phyloP scores from a whole-genome alignment of 768 basidiomycete species.

The Omphalotus guepiniiformis region DNA sequence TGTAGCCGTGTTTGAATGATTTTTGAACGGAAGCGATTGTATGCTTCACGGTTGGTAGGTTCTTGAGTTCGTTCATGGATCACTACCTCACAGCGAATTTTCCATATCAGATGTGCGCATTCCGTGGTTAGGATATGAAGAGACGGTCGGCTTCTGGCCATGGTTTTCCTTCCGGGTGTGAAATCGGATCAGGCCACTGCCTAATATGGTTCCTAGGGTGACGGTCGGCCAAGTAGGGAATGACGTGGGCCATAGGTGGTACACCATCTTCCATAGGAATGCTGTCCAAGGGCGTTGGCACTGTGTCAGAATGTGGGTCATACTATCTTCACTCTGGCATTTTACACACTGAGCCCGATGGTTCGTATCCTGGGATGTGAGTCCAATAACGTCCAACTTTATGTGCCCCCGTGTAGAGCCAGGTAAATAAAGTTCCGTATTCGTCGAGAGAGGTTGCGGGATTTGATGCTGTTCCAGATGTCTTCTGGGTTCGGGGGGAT shows the following conservation, averaged over 20 bases:
- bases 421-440: slow-evolving; percentile 9
- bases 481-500: neutral
- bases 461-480: slow-evolving; percentile 10
- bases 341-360: slow-evolving; percentile 8
- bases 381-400: slow-evolving; percentile 11
- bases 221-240: neutral
- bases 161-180: no score
- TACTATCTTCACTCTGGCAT: slow-evolving; percentile 6
- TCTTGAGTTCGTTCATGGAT: no score
- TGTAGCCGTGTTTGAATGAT: no score
- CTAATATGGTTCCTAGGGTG: slow-evolving; percentile 5
- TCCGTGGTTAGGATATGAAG: no score
- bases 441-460: neutral
- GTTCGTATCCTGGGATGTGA: slow-evolving; percentile 6
- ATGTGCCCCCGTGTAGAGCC: slow-evolving; percentile 3
- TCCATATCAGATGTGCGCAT: no score
- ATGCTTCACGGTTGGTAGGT: no score
- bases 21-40: no score
- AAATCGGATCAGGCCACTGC: slow-evolving; percentile 7
- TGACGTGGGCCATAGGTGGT: slow-evolving; percentile 8
- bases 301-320: slow-evolving; percentile 13
- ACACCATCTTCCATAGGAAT: slow-evolving; percentile 9
- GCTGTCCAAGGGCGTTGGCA: slow-evolving; percentile 4
- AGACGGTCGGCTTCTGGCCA: no score
- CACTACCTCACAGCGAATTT: no score